These are phyloP conservation scores for Astrephomene gubernaculifera DNA, from an alignment of 139 green algal genomes.

Conservation along the genomic window DNA sequence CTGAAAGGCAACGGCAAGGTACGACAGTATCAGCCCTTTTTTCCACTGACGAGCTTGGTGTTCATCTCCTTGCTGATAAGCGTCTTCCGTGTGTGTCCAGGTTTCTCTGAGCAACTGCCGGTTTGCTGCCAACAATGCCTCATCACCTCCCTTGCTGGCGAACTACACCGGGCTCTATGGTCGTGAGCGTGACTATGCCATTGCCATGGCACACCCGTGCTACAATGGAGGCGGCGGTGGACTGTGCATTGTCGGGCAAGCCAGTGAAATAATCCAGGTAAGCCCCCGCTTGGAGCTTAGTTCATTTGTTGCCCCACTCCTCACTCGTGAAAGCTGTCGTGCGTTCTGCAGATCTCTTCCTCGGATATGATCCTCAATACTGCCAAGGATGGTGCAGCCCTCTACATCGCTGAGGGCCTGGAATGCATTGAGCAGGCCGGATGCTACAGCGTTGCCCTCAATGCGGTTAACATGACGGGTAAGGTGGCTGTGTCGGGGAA, in stretches of 20 bases:
- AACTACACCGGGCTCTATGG: background rate
- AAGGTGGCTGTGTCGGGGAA: too few species aligned
- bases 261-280: background rate
- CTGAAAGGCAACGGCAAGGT: constrained; percentile 13
- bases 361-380: background rate
- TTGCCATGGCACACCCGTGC: background rate
- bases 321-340: background rate
- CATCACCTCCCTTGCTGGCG: background rate
- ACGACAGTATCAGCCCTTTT: background rate
- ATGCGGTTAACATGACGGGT: background rate
- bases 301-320: background rate
- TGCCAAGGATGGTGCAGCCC: background rate
- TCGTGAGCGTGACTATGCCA: background rate
- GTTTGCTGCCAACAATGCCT: background rate
- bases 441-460: background rate
- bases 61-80: background rate
- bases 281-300: background rate
- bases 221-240: constrained; percentile 13
- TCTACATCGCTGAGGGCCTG: constrained; percentile 15
- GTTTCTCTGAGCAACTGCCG: background rate
- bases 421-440: background rate
- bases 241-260: background rate
- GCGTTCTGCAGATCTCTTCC: background rate
- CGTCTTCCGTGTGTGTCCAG: background rate
- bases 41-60: background rate